A percentile compares a stretch with the other conserved stretches of the same genome.
Evolutionary conservation across 441 rosid genomes (phyloP).

Genomic region (Lepidium campestre): DNA sequence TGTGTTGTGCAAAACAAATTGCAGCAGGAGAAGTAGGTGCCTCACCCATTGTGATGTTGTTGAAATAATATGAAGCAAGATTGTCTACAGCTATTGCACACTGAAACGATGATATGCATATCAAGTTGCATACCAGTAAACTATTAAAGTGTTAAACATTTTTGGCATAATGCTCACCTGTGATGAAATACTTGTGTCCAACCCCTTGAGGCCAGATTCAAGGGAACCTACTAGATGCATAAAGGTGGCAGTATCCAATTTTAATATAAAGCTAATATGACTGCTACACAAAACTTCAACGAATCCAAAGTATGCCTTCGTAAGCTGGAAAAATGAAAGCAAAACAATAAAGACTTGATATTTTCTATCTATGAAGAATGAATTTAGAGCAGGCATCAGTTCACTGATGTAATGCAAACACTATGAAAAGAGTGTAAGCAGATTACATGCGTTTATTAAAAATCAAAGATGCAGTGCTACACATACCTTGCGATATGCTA

Average conservation of each 20-base stretch:
- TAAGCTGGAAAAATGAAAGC: conserved; percentile 60
- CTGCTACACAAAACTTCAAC: conserved; percentile 84
- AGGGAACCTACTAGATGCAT: conserved; percentile 94
- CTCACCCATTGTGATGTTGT: conserved; percentile 93
- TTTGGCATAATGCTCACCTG: conserved; percentile 51
- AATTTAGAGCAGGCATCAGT: neutral
- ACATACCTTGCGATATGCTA: conserved; percentile 88
- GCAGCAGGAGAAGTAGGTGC: conserved; percentile 71
- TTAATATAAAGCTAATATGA: conserved; percentile 70
- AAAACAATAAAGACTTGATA: neutral
- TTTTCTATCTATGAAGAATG: neutral
- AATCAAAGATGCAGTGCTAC: neutral
- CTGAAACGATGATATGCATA: conserved; percentile 41
- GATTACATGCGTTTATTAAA: neutral
- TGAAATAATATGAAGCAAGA: conserved; percentile 90
- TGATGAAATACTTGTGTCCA: conserved; percentile 84
- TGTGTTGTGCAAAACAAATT: conserved; percentile 69
- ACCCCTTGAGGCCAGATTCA: conserved; percentile 95
- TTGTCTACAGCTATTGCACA: conserved; percentile 96
- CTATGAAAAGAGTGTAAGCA: neutral
- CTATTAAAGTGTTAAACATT: neutral
- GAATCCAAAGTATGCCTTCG: conserved; percentile 91
- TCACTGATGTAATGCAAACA: neutral
- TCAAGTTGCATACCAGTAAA: neutral
- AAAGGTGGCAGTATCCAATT: conserved; percentile 80